Conservation (phyloP, 176 grass and related monocot genomes). For the Aechmea fasciata region DNA sequence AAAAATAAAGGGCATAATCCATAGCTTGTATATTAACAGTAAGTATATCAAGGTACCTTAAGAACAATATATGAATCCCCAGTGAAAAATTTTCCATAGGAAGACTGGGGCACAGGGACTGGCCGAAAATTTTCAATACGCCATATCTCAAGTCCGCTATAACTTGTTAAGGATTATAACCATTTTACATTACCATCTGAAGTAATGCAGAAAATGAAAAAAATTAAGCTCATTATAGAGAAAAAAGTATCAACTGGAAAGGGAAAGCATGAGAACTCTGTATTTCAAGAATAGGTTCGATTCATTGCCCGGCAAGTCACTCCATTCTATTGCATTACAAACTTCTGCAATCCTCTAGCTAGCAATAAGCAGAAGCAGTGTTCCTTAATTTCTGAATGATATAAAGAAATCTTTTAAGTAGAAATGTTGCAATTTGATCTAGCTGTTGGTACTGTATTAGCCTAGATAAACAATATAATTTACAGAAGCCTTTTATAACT, state of each 20-base stretch:
- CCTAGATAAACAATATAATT: no score
- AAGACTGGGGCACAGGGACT: conserved; percentile 36
- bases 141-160: conserved; percentile 85
- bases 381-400: neutral
- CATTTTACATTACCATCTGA: neutral
- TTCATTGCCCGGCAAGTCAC: no score
- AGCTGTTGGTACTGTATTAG: no score
- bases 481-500: neutral
- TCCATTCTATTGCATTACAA: neutral
- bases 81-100: conserved; percentile 84
- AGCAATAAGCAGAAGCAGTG: neutral
- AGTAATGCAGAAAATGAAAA: neutral
- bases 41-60: conserved; percentile 41
- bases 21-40: neutral
- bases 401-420: neutral
- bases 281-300: no score
- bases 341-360: neutral
- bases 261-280: no score
- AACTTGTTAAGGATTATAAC: conserved; percentile 36
- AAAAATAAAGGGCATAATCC: conserved; percentile 5
- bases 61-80: conserved; percentile 94
- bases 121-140: conserved; percentile 87
- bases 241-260: neutral
- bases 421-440: neutral
- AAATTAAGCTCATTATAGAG: neutral